Conservation (phyloP, 176 grass and related monocot species). For the Triticum urartu region DNA sequence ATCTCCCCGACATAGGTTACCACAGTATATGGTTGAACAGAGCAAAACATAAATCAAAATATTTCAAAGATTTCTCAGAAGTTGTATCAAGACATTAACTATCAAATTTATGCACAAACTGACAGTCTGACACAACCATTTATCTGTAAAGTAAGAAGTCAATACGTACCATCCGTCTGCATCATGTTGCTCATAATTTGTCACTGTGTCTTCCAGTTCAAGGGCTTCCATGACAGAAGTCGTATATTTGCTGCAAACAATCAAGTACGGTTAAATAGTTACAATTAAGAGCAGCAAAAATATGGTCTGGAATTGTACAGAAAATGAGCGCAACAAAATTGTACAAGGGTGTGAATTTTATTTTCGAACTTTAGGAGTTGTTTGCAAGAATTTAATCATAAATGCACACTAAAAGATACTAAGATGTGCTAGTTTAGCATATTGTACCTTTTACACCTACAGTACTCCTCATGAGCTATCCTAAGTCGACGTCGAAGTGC, state of each 20-base stretch:
- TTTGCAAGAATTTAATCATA: neutral
- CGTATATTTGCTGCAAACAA: conserved; percentile 75
- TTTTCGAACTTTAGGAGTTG: neutral
- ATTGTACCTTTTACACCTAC: conserved; percentile 74
- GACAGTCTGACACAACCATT: neutral
- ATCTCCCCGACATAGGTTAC: neutral
- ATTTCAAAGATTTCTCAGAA: neutral
- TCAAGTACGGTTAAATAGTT: neutral
- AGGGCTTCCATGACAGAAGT: conserved; percentile 84
- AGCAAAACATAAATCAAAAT: conserved; percentile 13
- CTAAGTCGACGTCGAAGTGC: conserved; percentile 75
- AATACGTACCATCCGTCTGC: conserved; percentile 78
- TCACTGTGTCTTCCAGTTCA: conserved; percentile 84
- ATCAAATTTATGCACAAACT: neutral
- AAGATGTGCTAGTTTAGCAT: neutral
- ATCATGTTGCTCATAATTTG: conserved; percentile 74
- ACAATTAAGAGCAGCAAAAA: conserved; percentile 3
- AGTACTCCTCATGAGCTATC: conserved; percentile 79
- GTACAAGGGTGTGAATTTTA: neutral
- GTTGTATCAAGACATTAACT: neutral
- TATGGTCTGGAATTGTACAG: neutral
- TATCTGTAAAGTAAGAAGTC: conserved; percentile 1
- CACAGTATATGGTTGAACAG: neutral
- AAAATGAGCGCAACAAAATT: neutral
- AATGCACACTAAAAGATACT: neutral